Percentiles rank a stretch among this genome's conserved stretches.
These are phyloP conservation scores for Ceratocystis cacaofunesta DNA, from an alignment of 2,329 filamentous ascomycete genomes.

Conservation along the genomic window DNA sequence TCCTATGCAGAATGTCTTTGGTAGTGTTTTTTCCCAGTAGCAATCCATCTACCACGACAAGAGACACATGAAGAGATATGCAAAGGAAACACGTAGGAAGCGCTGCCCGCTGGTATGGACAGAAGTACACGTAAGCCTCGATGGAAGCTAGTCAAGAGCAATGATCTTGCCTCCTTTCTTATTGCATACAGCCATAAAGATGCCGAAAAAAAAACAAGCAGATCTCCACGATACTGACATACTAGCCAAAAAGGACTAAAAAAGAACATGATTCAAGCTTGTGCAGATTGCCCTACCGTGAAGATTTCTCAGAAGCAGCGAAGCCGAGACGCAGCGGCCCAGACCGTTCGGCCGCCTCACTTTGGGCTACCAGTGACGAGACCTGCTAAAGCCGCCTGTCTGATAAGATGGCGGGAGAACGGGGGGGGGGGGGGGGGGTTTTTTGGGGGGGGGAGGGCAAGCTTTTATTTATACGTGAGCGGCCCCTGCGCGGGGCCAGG, in stretches of 20 bases:
- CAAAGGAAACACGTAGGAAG: no score
- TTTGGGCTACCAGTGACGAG: constrained; percentile 15
- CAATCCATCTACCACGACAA: no score
- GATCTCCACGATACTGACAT: neutral
- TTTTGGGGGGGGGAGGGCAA: no score
- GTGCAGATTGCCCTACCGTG: constrained; percentile 8
- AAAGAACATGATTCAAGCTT: constrained; percentile 22
- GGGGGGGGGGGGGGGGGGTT: neutral
- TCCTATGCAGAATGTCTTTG: neutral
- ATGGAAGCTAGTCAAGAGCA: no score
- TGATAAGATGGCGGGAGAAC: no score
- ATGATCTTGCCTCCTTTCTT: no score
- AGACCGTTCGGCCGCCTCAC: constrained; percentile 10
- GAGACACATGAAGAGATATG: no score
- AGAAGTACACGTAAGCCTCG: no score
- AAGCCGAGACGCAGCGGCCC: constrained; percentile 5
- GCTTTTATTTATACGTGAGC: no score
- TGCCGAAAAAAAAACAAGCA: neutral
- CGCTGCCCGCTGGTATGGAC: no score
- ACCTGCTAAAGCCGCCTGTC: neutral
- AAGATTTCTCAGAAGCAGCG: neutral
- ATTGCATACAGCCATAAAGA: no score
- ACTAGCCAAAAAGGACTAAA: constrained; percentile 9
- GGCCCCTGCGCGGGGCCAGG: no score
- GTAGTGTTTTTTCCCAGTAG: neutral